Base-by-base conservation (phyloP, 2,329 filamentous ascomycete species). In the Alternaria arborescens region DNA sequence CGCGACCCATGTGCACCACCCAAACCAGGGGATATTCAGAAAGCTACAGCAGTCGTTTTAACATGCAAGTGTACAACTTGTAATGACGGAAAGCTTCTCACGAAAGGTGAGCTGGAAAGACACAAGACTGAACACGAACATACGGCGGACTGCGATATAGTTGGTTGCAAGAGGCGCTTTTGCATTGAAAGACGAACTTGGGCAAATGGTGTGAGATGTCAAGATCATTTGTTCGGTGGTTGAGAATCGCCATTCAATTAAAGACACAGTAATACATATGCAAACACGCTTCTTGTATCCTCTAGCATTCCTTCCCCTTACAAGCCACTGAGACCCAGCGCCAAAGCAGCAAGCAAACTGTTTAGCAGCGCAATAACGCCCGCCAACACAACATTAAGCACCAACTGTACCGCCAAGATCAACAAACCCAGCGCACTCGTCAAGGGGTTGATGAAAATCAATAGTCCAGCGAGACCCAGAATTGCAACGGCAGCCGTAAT, bases 61-160 rank as follows among this genome's bases (percentile, higher is more conserved):
- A 57, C 65, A 20, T 61, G 64, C 46, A 62, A 58, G 42, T 77
- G 75, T 47, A 42, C 40, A 3, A 62, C 62, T 6, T 77, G 75
- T 34, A 58, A 48, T 2, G 59, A 70, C 38, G 71, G 62, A 8
- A 66, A 64, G 10, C 47, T 73, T n/a, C 40, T 77, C 51, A 75
- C 75, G 0, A 66, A 62, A 18, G 55, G 41, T 3, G 75, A 77
- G 41, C 26, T 67, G 2, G 64, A 70, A 11, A 71, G 58, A 36
- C 74, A 76, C 53, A 42, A 54, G 3, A 46, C 65, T 6, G 74
- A 77, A 51, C 72, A 77, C 61, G 50, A 59, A 22, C 73, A 77
- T 56, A 65, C 58, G 38, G 54, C 42, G 14, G 55, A 30, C 5
- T 76, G 74, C 32, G 34, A 57, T 8, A 54, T 64, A 2, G 38